phyloP scores from a whole-genome alignment of 768 basidiomycete genomes.

The Chalciporus sphaerocephalus region DNA sequence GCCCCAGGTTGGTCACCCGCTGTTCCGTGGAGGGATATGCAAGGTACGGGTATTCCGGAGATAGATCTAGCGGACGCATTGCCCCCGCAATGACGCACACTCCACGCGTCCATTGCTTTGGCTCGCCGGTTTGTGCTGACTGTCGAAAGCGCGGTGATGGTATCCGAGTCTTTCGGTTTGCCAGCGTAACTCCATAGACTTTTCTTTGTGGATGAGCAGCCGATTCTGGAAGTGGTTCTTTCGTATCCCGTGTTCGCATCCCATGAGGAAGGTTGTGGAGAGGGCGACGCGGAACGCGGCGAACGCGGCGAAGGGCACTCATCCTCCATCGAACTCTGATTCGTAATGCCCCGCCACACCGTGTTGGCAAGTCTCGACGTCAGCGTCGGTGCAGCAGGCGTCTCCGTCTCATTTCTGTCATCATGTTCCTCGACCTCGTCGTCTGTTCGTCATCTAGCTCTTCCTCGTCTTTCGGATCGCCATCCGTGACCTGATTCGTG shows the following conservation, averaged over 20 bases:
- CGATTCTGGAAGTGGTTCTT: slow-evolving; percentile 11
- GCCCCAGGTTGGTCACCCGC: slow-evolving; percentile 11
- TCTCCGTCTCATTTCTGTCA: slow-evolving; percentile 47
- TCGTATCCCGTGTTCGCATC: slow-evolving; percentile 9
- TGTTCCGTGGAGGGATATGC: slow-evolving; percentile 14
- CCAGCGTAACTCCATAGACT: slow-evolving; percentile 69
- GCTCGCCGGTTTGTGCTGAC: slow-evolving; percentile 75
- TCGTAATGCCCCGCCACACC: slow-evolving; percentile 77
- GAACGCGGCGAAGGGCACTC: slow-evolving; percentile 44
- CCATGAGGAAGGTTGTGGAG: slow-evolving; percentile 31
- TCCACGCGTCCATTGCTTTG: slow-evolving; percentile 41
- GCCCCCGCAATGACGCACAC: slow-evolving; percentile 18
- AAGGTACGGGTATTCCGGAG: slow-evolving; percentile 10
- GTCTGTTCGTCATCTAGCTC: slow-evolving; percentile 32
- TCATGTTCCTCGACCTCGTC: slow-evolving; percentile 28
- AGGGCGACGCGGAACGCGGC: slow-evolving; percentile 25
- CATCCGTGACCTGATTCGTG: slow-evolving; percentile 45
- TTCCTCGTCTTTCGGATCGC: slow-evolving; percentile 25
- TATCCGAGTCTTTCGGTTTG: slow-evolving; percentile 68
- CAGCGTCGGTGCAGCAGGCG: slow-evolving; percentile 34
- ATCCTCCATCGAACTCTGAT: slow-evolving; percentile 68
- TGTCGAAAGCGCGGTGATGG: slow-evolving; percentile 66
- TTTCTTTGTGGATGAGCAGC: slow-evolving; percentile 27
- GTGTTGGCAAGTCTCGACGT: slow-evolving; percentile 54
- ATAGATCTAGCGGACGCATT: slow-evolving; percentile 3